Evolutionary conservation across 768 basidiomycete species (phyloP), one percentile per base, ranked within the genome.

Genomic region (Pholiota conissans): DNA sequence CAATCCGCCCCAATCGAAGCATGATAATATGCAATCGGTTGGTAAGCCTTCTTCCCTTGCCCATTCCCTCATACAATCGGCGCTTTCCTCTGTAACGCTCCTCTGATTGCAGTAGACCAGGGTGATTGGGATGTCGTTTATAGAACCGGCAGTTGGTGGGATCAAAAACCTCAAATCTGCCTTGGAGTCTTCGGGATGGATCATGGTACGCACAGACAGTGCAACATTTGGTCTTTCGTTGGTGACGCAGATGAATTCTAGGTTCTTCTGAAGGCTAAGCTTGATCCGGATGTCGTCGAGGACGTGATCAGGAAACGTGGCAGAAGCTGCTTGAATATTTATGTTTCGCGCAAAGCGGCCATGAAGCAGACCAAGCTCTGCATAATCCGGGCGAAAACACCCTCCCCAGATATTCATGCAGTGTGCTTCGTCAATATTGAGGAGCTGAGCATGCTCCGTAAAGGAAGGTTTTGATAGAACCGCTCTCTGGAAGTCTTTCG

Each of bases 151-250:
- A 22, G 51, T 49, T 0, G 40, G 18, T 6, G 64, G 65, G 27
- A 70, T 63, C 2, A 67, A 42, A 51, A 70, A 68, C 4, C 67
- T 62, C 7, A 70, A 56, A 53, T 68, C 65, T 3, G 62, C 66
- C 27, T 62, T 67, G 5, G 63, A 60, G 18, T 62, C 54, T 3
- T 61, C 58, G n/a, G 62, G 27, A 27, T 58, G 63, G 27, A 63
- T 48, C 54, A 69, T 65, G 26, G 34, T 42, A 20, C 64, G 61
- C 13, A 57, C 51, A 4, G 68, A 69, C 2, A 72, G 61, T 5
- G 68, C 67, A 53, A 72, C 53, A 61, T 71, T 71, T 3, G 67
- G 69, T 0, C 67, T 60, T 1, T 29, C 63, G 59, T 69, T 69
- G 1, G 63, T 53, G 0, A 67, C 27, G 0, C n/a, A 16, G 20